Percentiles rank a stretch among this genome's conserved stretches.
Conservation (phyloP, 371 early-diverging fungal species). For the Mucor sp. region DNA sequence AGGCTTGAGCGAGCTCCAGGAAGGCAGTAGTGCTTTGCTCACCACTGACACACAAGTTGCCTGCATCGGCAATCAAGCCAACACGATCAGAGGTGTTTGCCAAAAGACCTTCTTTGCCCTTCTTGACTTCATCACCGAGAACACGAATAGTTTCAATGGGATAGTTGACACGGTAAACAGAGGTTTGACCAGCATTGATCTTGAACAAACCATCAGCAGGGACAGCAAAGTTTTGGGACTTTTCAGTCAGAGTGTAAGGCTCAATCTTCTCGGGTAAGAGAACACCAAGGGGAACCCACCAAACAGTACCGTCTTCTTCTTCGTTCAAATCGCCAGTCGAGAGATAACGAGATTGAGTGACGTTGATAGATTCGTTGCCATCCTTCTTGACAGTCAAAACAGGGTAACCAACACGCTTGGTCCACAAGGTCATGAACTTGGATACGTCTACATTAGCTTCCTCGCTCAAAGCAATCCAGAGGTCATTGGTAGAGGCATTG, state of each 20-base stretch:
- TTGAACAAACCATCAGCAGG: conserved; percentile 54
- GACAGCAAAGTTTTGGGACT: conserved; percentile 41
- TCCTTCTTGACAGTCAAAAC: conserved; percentile 65
- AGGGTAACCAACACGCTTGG: conserved; percentile 81
- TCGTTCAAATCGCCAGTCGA: conserved; percentile 72
- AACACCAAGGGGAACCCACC: conserved; percentile 68
- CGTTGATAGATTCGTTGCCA: conserved; percentile 52
- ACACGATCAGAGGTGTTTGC: conserved; percentile 63
- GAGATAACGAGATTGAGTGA: conserved; percentile 77
- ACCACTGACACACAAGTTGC: conserved; percentile 60
- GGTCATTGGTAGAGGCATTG: conserved; percentile 83
- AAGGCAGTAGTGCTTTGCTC: conserved; percentile 57
- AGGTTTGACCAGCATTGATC: conserved; percentile 57
- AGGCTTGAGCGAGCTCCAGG: conserved; percentile 54
- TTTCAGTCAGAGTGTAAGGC: conserved; percentile 45
- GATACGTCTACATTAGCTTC: conserved; percentile 74
- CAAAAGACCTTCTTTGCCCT: conserved; percentile 52
- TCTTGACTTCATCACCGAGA: conserved; percentile 60
- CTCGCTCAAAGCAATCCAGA: conserved; percentile 80
- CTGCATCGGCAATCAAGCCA: conserved; percentile 72
- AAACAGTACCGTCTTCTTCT: conserved; percentile 62
- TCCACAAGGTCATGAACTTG: conserved; percentile 84
- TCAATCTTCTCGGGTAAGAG: conserved; percentile 34
- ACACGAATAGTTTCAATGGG: conserved; percentile 53
- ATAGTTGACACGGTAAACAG: conserved; percentile 77